Evolutionary conservation across 208 protist genomes (phyloP).

Genomic region (Perkinsela sp.): DNA sequence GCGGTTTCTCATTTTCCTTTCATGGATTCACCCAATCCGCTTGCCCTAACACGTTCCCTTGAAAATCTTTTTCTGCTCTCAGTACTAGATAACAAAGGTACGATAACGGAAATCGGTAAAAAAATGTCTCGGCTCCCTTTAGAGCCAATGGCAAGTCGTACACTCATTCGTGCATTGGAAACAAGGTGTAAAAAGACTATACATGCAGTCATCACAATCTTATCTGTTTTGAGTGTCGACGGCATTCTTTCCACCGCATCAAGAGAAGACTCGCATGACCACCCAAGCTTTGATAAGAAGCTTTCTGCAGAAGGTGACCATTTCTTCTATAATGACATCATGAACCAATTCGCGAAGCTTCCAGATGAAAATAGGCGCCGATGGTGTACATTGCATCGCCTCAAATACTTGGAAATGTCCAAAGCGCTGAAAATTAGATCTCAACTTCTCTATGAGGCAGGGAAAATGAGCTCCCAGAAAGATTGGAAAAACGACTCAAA

Average conservation of each 20-base stretch:
- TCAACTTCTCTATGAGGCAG: not conserved
- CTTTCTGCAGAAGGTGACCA: not conserved
- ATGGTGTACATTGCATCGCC: not conserved
- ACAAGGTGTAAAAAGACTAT: not conserved
- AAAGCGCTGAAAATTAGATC: not conserved
- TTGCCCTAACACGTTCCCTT: conserved; percentile 42
- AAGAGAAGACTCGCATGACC: not conserved
- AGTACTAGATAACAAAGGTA: conserved; percentile 79
- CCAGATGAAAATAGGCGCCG: not conserved
- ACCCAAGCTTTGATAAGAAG: not conserved
- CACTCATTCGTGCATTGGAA: not conserved
- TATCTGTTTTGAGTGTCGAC: not conserved
- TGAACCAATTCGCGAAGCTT: not conserved
- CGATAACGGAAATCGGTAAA: conserved; percentile 73
- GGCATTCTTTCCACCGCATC: not conserved
- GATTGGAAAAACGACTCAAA: not conserved
- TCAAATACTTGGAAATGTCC: not conserved
- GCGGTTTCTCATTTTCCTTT: conserved; percentile 90
- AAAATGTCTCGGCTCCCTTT: conserved; percentile 92
- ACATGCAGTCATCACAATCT: not conserved
- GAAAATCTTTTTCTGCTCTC: conserved; percentile 82
- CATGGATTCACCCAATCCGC: conserved; percentile 79
- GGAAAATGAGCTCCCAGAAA: not conserved
- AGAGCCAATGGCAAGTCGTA: conserved; percentile 31
- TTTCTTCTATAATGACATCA: not conserved